Evolutionary conservation across 2,329 filamentous ascomycete genomes (phyloP), one percentile per base, ranked within the genome.

Genomic region (Cladophialophora carrionii): DNA sequence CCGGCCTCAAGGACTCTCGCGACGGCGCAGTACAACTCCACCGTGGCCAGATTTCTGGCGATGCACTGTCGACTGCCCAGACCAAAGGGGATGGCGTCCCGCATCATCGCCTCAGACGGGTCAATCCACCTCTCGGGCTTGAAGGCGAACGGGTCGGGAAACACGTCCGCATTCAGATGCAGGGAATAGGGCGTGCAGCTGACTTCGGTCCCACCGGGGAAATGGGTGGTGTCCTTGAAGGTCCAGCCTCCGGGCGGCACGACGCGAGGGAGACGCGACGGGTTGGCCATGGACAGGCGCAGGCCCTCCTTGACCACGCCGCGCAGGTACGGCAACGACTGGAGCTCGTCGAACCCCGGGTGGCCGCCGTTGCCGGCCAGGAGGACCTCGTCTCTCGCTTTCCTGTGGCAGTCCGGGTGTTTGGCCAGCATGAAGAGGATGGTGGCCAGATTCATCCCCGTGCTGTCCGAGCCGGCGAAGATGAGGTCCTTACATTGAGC

Each of bases 391-490:
- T 65, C 48, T 5, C 65, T 52, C 12, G 70, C 52, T 8, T 49
- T 53, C n/a, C 43, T 17, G 56, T 68, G 80, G 76, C 76, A 75
- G 3, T 78, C 72, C 2, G 81, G 80, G 58, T 79, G 71, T 55
- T 79, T 76, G 2, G 77, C 74, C 29, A 85, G 70, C 64, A 79
- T 74, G 74, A 80, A 83, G 49, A 79, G 75, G 1, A 84, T 78
- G 1, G 79, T 82, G 5, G 79, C 78, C 22, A 84, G 72, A 64
- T 82, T 84, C 76, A 82, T 83, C 17, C 79, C 80, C 2, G 81
- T 84, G 0, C 80, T 80, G 71, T 85, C 83, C 0, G 83, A 83
- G 1, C 83, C 83, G 0, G 83, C 83, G 72, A 85, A 85, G 49
- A 72, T 71, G 29, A 72, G 68, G 53, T 72, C 71, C 58, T 72